These are phyloP conservation scores for Heimioporus sp. DNA, from an alignment of 768 basidiomycete species.

Conservation along the genomic window DNA sequence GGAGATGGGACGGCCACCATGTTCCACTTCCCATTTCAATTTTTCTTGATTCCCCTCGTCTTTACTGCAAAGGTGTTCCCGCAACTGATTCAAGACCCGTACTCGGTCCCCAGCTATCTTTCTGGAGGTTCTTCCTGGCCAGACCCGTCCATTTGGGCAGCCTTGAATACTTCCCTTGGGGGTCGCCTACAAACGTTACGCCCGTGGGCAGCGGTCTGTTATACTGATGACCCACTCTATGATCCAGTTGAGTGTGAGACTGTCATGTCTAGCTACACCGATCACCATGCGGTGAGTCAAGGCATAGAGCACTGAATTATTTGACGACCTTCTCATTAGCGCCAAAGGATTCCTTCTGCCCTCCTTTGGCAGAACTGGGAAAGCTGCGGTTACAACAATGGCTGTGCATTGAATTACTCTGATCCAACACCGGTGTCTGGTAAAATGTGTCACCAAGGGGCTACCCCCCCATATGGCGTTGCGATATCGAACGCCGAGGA, in stretches of 20 bases:
- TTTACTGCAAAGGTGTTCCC: too few species aligned
- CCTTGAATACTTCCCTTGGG: slow-evolving; percentile 7
- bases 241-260: slow-evolving; percentile 2
- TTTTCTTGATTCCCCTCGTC: too few species aligned
- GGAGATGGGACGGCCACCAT: too few species aligned
- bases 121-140: slow-evolving; percentile 6
- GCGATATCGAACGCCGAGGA: slow-evolving; percentile 13
- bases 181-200: slow-evolving; percentile 11
- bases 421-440: slow-evolving; percentile 13
- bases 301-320: too few species aligned
- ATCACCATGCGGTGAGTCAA: slow-evolving; percentile 5
- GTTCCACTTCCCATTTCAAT: too few species aligned
- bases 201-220: slow-evolving; percentile 16
- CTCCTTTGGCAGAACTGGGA: slow-evolving; percentile 24
- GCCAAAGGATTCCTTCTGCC: slow-evolving; percentile 11
- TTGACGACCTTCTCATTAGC: background rate
- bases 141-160: slow-evolving; percentile 3
- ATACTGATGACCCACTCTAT: slow-evolving; percentile 1
- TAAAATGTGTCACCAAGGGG: slow-evolving; percentile 10
- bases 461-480: slow-evolving; percentile 15
- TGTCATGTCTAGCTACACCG: slow-evolving; percentile 11
- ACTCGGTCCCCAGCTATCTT: too few species aligned
- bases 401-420: slow-evolving; percentile 18
- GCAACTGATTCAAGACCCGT: too few species aligned
- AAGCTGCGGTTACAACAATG: slow-evolving; percentile 10